Base-by-base conservation (phyloP, 106 monocot species). In the Iris macrosiphon region DNA sequence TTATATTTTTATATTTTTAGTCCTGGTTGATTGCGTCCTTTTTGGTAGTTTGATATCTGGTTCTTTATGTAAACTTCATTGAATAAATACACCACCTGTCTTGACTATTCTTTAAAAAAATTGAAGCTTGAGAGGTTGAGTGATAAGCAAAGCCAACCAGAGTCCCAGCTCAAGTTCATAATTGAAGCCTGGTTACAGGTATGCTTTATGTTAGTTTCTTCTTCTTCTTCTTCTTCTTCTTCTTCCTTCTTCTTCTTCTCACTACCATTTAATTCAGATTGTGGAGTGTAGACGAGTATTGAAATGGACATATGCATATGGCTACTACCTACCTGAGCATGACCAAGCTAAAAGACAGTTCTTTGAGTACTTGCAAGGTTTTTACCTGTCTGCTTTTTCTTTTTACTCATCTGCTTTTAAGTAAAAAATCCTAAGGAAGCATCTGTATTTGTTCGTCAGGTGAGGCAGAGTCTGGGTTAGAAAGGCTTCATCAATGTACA, bases 271-370 rank as follows among this genome's bases (percentile, higher is more conserved):
- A n/a, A n/a, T 47, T 55, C 87, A 98, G 98, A 98, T 98, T 62
- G 91, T 98, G 9, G 98, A 98, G 32, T 98, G 98, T 60, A 71
- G 98, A 45, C 65, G 98, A 51, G 91, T 98, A 40, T 70, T 98
- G 42, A 98, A 87, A 62, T 98, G 98, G 98, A 98, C 98, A 16
- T 98, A 98, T 66, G 87, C 98, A 4, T 98, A 91, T 73, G 98
- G 98, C 31, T 98, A 87, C 63, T 98, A 98, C 62, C 60, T 98
- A 7, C 87, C 87, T n/a, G 98, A 98, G 65, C 71, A 87, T 52
- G 94, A 89, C 31, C 66, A 70, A 67, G 90, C 91, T n/a, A 98
- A 87, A 73, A 69, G 83, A 55, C 83, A 83, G 45, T 91, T 98
- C 50, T 98, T 98, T 52, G 98, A 98, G 72, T 98, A 98, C 63